phyloP scores from a whole-genome alignment of 148 eudicot genomes.

The Vaccinium darrowii region DNA sequence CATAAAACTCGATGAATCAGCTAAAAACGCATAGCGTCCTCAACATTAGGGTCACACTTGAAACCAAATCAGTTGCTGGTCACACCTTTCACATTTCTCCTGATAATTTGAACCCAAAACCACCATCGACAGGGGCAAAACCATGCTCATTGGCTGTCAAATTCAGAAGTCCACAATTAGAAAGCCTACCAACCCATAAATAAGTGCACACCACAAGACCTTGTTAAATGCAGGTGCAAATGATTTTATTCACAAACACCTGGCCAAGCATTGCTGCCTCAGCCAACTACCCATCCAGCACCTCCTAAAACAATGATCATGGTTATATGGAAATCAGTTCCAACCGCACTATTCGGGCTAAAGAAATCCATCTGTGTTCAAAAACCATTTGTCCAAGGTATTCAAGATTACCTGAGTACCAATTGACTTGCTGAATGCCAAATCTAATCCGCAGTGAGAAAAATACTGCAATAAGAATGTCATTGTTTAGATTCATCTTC shows the following conservation, averaged over 20 bases:
- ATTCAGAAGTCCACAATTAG: conserved; percentile 4
- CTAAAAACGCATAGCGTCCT: conserved; percentile 99
- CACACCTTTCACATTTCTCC: conserved; percentile 86
- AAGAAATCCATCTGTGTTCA: conserved; percentile 72
- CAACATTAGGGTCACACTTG: conserved; percentile 94
- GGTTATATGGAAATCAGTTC: conserved; percentile 98
- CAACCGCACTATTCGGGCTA: conserved; percentile 98
- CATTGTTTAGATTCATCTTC: neutral
- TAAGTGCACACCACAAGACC: neutral
- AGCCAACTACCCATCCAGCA: conserved; percentile 99
- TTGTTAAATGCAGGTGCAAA: neutral
- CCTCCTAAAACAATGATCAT: conserved; percentile 98
- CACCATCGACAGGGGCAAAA: conserved; percentile 66
- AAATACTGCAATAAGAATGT: neutral
- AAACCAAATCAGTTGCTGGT: conserved; percentile 95
- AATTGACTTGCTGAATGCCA: conserved; percentile 6
- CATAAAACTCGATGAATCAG: conserved; percentile 92
- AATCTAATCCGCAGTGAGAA: neutral
- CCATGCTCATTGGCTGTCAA: conserved; percentile 99
- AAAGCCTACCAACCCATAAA: neutral
- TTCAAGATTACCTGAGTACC: conserved; percentile 80
- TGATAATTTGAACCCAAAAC: conserved; percentile 83
- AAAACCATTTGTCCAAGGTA: conserved; percentile 97
- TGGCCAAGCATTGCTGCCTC: conserved; percentile 99
- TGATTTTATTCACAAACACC: conserved; percentile 36